Evolutionary conservation across 805 yeast species (phyloP), one percentile per base, ranked within the genome.

Genomic region (Ascoidea tarda): DNA sequence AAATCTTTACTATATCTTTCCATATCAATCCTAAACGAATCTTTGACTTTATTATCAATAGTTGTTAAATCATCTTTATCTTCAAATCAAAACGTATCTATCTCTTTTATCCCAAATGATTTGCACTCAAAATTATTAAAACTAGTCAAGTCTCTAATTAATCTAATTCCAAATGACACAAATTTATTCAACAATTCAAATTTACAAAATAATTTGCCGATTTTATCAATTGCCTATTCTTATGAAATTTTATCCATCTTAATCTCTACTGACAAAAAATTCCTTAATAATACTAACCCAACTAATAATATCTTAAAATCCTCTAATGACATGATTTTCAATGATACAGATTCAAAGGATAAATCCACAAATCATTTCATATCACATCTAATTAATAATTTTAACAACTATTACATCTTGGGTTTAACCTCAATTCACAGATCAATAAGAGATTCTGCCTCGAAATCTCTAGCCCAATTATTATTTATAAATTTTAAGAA

Each of bases 391-490:
- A 46, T 54, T 4, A 56, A 56, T 38, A 57, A 54, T 6, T 54
- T 28, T 44, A 52, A 47, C 16, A 51, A 45, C 44, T 56, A 56
- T 48, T 47, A 46, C 46, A 16, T 52, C 1, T 52, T 56, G 53
- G 58, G 58, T 2, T 51, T 56, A 6, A 21, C 50, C 6, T 49
- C 51, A 14, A 51, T 52, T 38, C 57, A 64, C 50, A 57, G 51
- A 49, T 51, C 50, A 46, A 54, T 61, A 5, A 57, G 66, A 53
- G 46, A 53, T 6, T 32, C 53, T 2, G 62, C 71, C 0, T 70
- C 73, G 1, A 66, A 62, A 46, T 52, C 67, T 1, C 33, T 71
- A 8, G 70, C 73, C 0, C 73, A 71, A 47, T 57, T 69, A 1
- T 47, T 72, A 14, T 66, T 49, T 32, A 38, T 46, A 16, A 54